A percentile compares a stretch with the other conserved stretches of the same genome.
Conservation (phyloP, 352 stramenopile species). For the Phytophthora sp. region DNA sequence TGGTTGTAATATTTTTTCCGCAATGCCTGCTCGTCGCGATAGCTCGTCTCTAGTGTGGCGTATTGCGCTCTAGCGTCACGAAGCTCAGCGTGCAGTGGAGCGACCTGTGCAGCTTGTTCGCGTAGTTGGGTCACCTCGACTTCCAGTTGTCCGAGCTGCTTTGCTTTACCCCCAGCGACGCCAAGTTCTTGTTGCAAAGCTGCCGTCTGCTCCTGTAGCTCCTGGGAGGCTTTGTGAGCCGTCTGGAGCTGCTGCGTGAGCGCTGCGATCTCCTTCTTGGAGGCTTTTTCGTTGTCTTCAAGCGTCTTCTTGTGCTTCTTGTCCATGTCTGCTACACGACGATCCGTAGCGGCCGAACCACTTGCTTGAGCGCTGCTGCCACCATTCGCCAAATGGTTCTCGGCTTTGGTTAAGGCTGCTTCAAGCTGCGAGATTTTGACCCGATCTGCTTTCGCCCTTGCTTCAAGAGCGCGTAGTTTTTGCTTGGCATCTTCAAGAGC, state of each 20-base stretch:
- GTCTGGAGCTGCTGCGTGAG: constrained; percentile 58
- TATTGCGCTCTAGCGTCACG: constrained; percentile 38
- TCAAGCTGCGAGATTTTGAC: constrained; percentile 86
- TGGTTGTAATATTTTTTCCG: constrained; percentile 96
- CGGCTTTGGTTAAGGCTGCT: constrained; percentile 57
- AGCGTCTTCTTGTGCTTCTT: constrained; percentile 82
- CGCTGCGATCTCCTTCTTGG: constrained; percentile 53
- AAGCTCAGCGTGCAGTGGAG: constrained; percentile 58
- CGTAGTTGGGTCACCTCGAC: constrained; percentile 60
- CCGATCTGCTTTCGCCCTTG: constrained; percentile 66
- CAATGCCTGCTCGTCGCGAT: constrained; percentile 89
- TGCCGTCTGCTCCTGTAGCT: constrained; percentile 56
- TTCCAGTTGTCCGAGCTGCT: constrained; percentile 66
- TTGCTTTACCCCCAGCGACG: constrained; percentile 51
- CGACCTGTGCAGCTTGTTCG: constrained; percentile 55
- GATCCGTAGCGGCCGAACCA: constrained; percentile 44
- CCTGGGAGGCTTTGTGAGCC: constrained; percentile 48
- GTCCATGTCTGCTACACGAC: constrained; percentile 70
- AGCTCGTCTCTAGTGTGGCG: constrained; percentile 71
- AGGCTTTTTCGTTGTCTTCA: constrained; percentile 67
- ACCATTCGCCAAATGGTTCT: constrained; percentile 38
- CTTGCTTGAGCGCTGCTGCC: constrained; percentile 20
- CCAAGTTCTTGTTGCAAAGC: constrained; percentile 58
- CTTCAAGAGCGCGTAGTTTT: constrained; percentile 76
- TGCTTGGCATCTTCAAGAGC: constrained; percentile 69